Conservation (phyloP, 805 yeast genomes). For the Yarrowia yakushimensis region DNA sequence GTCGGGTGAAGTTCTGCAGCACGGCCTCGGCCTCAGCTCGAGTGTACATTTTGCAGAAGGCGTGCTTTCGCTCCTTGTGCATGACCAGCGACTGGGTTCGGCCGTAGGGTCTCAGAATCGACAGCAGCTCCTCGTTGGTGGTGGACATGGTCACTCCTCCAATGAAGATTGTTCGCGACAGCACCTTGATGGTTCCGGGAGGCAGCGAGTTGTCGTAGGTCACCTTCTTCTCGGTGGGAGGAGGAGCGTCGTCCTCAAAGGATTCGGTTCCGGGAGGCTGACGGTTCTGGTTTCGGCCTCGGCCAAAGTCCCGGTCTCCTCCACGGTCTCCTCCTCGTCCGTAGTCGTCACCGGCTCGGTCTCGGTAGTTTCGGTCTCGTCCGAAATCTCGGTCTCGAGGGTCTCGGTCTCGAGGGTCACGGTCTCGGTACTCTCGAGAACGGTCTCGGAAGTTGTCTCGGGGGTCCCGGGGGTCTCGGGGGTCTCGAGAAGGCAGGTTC, state of each 20-base stretch:
- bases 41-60: slow-evolving; percentile 90
- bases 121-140: slow-evolving; percentile 69
- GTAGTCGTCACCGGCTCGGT: slow-evolving; percentile 1
- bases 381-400: slow-evolving; percentile 24
- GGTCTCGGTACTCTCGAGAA: slow-evolving; percentile 5
- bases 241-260: slow-evolving; percentile 16
- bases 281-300: background rate
- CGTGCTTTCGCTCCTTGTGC: slow-evolving; percentile 88
- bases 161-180: slow-evolving; percentile 84
- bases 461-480: background rate
- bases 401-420: slow-evolving; percentile 24
- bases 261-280: slow-evolving; percentile 22
- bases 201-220: slow-evolving; percentile 69
- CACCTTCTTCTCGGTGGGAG: slow-evolving; percentile 42
- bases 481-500: slow-evolving; percentile 22
- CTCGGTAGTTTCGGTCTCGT: slow-evolving; percentile 26
- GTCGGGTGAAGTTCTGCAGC: slow-evolving; percentile 57
- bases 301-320: background rate
- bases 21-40: slow-evolving; percentile 88
- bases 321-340: slow-evolving; percentile 6
- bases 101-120: slow-evolving; percentile 75
- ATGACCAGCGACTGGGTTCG: slow-evolving; percentile 88
- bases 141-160: slow-evolving; percentile 88
- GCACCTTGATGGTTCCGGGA: slow-evolving; percentile 74
- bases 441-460: slow-evolving; percentile 19